Conservation (phyloP, 768 basidiomycete species). For the Boletus patriciae region DNA sequence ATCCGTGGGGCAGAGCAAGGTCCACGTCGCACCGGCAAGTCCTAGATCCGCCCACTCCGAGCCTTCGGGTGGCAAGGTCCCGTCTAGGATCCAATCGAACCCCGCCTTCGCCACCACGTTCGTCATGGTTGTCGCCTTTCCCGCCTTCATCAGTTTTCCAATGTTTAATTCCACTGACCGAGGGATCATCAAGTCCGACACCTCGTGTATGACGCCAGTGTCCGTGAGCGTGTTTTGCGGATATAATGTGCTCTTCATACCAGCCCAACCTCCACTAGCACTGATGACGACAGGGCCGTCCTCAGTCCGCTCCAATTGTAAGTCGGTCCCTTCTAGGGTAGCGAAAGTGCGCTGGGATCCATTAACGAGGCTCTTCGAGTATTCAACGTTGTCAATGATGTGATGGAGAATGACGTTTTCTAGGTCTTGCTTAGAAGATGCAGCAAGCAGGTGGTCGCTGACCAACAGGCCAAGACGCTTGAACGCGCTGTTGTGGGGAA, state of each 20-base stretch:
- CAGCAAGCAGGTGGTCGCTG: slow-evolving; percentile 79
- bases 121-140: slow-evolving; percentile 86
- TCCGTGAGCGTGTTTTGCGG: slow-evolving; percentile 73
- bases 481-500: slow-evolving; percentile 91
- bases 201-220: slow-evolving; percentile 89
- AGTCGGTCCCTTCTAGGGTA: slow-evolving; percentile 82
- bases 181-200: slow-evolving; percentile 84
- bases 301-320: slow-evolving; percentile 66
- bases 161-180: slow-evolving; percentile 82
- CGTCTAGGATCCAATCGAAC: slow-evolving; percentile 89
- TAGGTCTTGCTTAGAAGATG: slow-evolving; percentile 77
- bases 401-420: slow-evolving; percentile 88
- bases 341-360: slow-evolving; percentile 72
- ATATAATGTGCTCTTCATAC: slow-evolving; percentile 59
- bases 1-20: slow-evolving; percentile 87
- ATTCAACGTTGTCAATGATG: slow-evolving; percentile 72
- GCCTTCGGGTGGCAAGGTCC: slow-evolving; percentile 71
- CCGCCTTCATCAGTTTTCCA: slow-evolving; percentile 88
- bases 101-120: slow-evolving; percentile 82
- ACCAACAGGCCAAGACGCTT: slow-evolving; percentile 79
- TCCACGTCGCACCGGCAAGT: slow-evolving; percentile 66
- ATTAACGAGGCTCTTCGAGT: slow-evolving; percentile 57
- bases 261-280: slow-evolving; percentile 78
- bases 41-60: slow-evolving; percentile 60
- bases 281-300: slow-evolving; percentile 48